phyloP scores from a whole-genome alignment of 352 stramenopile species.

The Phytopythium montanum region DNA sequence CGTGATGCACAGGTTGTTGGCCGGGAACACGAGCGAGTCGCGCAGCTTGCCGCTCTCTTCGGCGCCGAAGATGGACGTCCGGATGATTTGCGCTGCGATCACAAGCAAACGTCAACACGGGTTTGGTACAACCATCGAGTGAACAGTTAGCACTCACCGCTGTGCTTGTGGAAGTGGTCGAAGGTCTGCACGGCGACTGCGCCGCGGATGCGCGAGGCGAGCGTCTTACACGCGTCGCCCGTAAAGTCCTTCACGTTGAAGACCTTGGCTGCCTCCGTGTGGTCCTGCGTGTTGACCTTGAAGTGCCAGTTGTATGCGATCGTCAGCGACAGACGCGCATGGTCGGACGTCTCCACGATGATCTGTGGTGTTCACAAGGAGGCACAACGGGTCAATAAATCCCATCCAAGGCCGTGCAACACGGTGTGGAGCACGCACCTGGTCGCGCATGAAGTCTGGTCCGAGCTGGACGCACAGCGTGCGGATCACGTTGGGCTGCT shows the following conservation, averaged over 20 bases:
- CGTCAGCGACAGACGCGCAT: slow-evolving; percentile 66
- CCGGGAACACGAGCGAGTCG: slow-evolving; percentile 52
- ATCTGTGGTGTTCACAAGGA: slow-evolving; percentile 22
- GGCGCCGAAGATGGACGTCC: slow-evolving; percentile 69
- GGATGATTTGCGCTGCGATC: slow-evolving; percentile 60
- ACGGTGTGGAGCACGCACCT: slow-evolving; percentile 13
- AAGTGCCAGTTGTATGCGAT: slow-evolving; percentile 88
- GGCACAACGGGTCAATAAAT: not conserved
- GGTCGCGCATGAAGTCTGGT: slow-evolving; percentile 81
- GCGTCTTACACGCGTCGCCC: slow-evolving; percentile 76
- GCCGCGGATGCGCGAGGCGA: slow-evolving; percentile 71
- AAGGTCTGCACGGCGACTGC: slow-evolving; percentile 71
- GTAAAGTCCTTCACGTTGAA: slow-evolving; percentile 85
- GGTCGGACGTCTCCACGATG: slow-evolving; percentile 79
- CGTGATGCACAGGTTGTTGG: slow-evolving; percentile 77
- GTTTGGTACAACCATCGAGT: not conserved
- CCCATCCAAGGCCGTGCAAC: not conserved
- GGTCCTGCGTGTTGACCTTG: slow-evolving; percentile 46
- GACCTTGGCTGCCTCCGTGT: slow-evolving; percentile 55
- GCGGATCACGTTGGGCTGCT: slow-evolving; percentile 75
- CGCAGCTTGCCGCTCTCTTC: slow-evolving; percentile 56
- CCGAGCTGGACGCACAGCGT: slow-evolving; percentile 77
- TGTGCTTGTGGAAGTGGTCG: slow-evolving; percentile 85
- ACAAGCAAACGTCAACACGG: not conserved
- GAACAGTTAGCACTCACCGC: slow-evolving; percentile 18